Conservation (phyloP, 805 yeast genomes). For the Candida peoriensis region DNA sequence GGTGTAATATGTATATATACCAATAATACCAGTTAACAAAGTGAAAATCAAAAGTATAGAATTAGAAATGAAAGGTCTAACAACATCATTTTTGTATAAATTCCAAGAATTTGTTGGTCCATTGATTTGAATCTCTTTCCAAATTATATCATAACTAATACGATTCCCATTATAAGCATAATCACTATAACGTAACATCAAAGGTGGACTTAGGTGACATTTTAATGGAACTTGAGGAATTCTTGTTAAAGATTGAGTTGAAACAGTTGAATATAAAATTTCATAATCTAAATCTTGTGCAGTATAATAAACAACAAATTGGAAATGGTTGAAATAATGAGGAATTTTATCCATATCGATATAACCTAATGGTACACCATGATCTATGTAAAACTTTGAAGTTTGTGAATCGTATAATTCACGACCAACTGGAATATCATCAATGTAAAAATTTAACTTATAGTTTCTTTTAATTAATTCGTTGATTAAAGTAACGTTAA, state of each 20-base stretch:
- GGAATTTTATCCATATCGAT: slow-evolving; percentile 24
- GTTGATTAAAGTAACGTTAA: slow-evolving; percentile 23
- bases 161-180: slow-evolving; percentile 24
- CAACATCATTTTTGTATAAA: slow-evolving; percentile 22
- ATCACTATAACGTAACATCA: slow-evolving; percentile 20
- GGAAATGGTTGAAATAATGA: slow-evolving; percentile 28
- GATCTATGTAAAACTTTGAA: slow-evolving; percentile 21
- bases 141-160: slow-evolving; percentile 23
- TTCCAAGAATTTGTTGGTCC: slow-evolving; percentile 13
- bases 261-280: slow-evolving; percentile 23
- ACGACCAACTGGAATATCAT: slow-evolving; percentile 27
- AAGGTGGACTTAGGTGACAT: slow-evolving; percentile 23
- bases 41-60: slow-evolving; percentile 16
- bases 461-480: slow-evolving; percentile 25
- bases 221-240: slow-evolving; percentile 17
- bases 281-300: slow-evolving; percentile 19
- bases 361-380: slow-evolving; percentile 28
- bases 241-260: slow-evolving; percentile 23
- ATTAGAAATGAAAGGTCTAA: slow-evolving; percentile 19
- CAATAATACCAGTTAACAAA: slow-evolving; percentile 13
- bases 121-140: slow-evolving; percentile 22
- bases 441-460: slow-evolving; percentile 25
- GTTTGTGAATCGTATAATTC: slow-evolving; percentile 25
- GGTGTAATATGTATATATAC: slow-evolving; percentile 14
- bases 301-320: slow-evolving; percentile 23